Conservation (phyloP, 805 yeast genomes). For the Candida oleophila region DNA sequence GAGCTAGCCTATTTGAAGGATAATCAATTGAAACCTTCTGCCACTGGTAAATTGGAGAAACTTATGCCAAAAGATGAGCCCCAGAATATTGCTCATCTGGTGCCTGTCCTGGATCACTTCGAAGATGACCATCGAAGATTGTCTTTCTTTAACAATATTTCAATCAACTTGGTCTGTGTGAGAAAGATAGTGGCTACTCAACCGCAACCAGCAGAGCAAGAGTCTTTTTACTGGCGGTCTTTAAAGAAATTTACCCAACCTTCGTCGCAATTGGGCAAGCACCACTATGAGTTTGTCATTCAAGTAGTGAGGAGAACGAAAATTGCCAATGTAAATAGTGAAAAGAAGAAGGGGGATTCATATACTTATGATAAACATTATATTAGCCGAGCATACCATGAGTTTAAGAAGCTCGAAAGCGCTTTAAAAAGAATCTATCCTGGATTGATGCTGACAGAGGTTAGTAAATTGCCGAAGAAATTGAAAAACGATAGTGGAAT, state of each 20-base stretch:
- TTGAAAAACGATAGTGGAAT: constrained; percentile 38
- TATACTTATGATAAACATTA: constrained; percentile 32
- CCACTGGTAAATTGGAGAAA: constrained; percentile 36
- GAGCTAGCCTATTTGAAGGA: constrained; percentile 49
- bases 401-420: constrained; percentile 60
- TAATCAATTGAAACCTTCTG: constrained; percentile 35
- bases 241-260: constrained; percentile 5
- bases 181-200: constrained; percentile 23
- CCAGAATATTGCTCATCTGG: neutral
- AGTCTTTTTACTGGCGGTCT: constrained; percentile 14
- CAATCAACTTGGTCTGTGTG: constrained; percentile 70
- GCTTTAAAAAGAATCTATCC: constrained; percentile 60
- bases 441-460: constrained; percentile 52
- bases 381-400: constrained; percentile 63
- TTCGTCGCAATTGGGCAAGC: constrained; percentile 7
- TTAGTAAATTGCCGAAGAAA: constrained; percentile 60
- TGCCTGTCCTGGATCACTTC: no score
- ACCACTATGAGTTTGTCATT: constrained; percentile 49
- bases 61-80: constrained; percentile 7
- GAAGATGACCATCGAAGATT: constrained; percentile 21
- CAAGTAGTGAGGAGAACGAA: constrained; percentile 33
- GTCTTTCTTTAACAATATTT: constrained; percentile 53
- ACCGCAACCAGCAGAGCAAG: constrained; percentile 14
- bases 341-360: neutral
- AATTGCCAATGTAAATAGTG: constrained; percentile 16